Evolutionary conservation across 352 stramenopile species (phyloP), one percentile per base, ranked within the genome.

Genomic region (Globisporangium splendens): DNA sequence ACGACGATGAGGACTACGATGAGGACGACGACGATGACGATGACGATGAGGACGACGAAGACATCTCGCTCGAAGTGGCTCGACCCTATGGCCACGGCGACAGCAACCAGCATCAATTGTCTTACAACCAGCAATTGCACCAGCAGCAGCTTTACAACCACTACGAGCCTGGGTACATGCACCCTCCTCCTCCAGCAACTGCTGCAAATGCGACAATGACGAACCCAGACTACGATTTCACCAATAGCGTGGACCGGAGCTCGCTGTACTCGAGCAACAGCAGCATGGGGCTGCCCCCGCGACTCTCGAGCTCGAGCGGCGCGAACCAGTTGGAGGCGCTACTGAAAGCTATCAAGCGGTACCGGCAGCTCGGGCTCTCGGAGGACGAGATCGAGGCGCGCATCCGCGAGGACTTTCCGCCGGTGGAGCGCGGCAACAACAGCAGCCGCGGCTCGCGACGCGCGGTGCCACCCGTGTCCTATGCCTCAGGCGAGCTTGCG

Each of bases 31-130:
- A 61, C 13, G 21, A 65, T 12, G 59, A 73, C 65, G 75, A 85
- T 24, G 66, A 82, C 4, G 72, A 79, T 17, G 63, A 77, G 4
- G 81, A 89, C 21, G 77, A 89, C n/a, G 80, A 90, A 20, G 74
- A 83, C 33, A 91, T 93, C 62, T 79, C 79, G 8, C 79, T 83
- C 42, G 83, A 93, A 42, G 69, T 93, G 56, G 80, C 81, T n/a
- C 65, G 71, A 31, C 83, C 83, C 5, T 79, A 75, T 47, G 61
- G 39, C 41, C 52, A 57, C 55, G 7, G 64, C 70, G 44, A 58
- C 17, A 18, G 10, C 17, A 17, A 56, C 20, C 22, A 59, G 18
- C 28, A 18, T 17, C 21, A 28, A n/a, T 31, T 54, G 10, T 24
- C 28, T 12, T 48, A 55, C 35, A 49, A n/a, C 35, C 22, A 15